phyloP scores from a whole-genome alignment of 805 yeast genomes.

The Henningerozyma blattae region DNA sequence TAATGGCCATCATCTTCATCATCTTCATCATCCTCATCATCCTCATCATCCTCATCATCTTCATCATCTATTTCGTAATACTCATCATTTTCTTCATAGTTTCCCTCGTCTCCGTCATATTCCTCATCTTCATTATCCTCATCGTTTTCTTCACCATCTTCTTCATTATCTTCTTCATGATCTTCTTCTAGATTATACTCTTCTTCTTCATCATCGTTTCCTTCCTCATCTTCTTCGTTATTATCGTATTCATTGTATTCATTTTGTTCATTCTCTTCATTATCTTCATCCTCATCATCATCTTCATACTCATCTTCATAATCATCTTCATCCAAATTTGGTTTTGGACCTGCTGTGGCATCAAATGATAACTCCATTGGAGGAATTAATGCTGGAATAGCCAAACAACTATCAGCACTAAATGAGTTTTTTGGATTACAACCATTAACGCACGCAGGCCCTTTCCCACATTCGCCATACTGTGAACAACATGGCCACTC shows the following conservation, averaged over 20 bases:
- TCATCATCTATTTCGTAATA: conserved; percentile 1
- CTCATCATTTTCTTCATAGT: too few species aligned
- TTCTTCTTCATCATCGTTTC: neutral
- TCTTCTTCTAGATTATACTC: neutral
- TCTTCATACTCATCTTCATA: neutral
- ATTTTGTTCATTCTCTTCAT: too few species aligned
- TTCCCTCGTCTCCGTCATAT: neutral
- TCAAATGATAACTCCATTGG: conserved; percentile 3
- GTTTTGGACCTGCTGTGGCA: neutral
- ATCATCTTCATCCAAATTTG: neutral
- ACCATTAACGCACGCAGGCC: conserved; percentile 68
- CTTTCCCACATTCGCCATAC: conserved; percentile 73
- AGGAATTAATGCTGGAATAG: conserved; percentile 57
- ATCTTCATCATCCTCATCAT: too few species aligned
- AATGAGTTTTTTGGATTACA: conserved; percentile 72
- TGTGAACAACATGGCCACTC: conserved; percentile 79
- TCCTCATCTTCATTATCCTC: neutral
- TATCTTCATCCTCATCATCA: neutral
- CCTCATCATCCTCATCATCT: too few species aligned
- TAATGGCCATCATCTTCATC: too few species aligned
- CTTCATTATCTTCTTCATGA: neutral
- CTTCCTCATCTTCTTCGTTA: neutral
- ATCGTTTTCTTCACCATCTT: too few species aligned
- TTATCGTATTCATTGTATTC: neutral
- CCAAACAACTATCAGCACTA: conserved; percentile 61